Percentiles rank a stretch among this genome's conserved stretches.
Conservation (phyloP, 345 rosid species). For the Barbarea vulgaris region DNA sequence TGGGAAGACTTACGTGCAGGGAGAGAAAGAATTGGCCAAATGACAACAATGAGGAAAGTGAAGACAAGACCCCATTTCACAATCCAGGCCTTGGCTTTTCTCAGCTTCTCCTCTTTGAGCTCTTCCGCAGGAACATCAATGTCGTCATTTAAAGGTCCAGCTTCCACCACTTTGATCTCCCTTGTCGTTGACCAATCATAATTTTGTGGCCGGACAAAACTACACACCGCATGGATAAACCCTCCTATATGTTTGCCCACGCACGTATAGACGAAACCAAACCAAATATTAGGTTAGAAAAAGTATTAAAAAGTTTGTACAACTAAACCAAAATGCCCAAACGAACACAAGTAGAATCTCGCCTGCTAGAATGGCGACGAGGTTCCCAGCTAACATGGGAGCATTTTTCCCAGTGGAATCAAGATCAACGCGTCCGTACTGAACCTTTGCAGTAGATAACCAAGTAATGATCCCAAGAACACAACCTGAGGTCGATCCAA, state of each 20-base stretch:
- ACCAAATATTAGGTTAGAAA: neutral
- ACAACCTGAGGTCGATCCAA: constrained; percentile 72
- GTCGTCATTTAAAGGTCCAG: constrained; percentile 39
- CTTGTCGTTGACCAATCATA: constrained; percentile 85
- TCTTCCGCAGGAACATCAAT: constrained; percentile 60
- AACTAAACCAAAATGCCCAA: neutral
- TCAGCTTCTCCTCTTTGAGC: constrained; percentile 73
- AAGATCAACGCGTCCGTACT: constrained; percentile 73
- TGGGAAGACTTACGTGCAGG: constrained; percentile 65
- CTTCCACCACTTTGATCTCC: constrained; percentile 80
- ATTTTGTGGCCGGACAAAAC: constrained; percentile 69
- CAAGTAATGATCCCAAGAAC: constrained; percentile 72
- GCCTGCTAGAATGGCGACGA: constrained; percentile 68
- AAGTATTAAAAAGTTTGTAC: no score
- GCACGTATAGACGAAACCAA: constrained; percentile 5
- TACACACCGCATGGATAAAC: constrained; percentile 68
- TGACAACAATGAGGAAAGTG: constrained; percentile 61
- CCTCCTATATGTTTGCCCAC: constrained; percentile 52
- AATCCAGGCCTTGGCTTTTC: constrained; percentile 77
- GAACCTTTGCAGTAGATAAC: constrained; percentile 61
- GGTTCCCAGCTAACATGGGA: constrained; percentile 88
- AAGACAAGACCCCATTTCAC: constrained; percentile 83
- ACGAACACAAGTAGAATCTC: neutral
- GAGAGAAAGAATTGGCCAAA: constrained; percentile 82
- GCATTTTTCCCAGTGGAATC: constrained; percentile 81